Conservation (phyloP, 108 stramenopile genomes). For the Skeletonema tropicum region DNA sequence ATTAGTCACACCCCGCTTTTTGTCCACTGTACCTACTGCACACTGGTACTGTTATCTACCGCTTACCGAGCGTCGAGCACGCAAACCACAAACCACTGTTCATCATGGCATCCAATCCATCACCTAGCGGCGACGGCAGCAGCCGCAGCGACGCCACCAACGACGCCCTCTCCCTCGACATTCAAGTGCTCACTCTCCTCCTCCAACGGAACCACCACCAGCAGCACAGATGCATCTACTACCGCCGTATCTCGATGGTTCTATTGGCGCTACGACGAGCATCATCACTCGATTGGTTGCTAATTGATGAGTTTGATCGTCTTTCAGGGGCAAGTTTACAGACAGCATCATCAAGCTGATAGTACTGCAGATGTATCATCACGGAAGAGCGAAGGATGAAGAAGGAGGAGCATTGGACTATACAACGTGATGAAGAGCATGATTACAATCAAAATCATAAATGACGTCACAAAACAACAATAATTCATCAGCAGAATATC, state of each 20-base stretch:
- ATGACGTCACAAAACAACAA: not conserved
- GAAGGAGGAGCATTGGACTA: conserved; percentile 40
- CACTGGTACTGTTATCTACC: too few relatives aligned
- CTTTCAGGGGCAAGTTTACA: not conserved
- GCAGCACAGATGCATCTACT: conserved; percentile 75
- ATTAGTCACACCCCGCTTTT: not conserved
- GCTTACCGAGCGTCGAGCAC: not conserved
- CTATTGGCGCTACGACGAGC: conserved; percentile 24
- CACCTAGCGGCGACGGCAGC: not conserved
- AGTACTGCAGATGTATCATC: not conserved
- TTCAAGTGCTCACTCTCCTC: conserved; percentile 58
- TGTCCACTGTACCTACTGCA: not conserved
- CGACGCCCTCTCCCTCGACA: conserved; percentile 60
- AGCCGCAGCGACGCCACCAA: not conserved
- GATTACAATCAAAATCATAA: conserved; percentile 6
- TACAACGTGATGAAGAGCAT: conserved; percentile 10
- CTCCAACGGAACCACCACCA: conserved; percentile 62
- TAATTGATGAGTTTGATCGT: conserved; percentile 3
- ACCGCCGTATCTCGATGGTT: conserved; percentile 65
- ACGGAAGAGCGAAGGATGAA: conserved; percentile 1
- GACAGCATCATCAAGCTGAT: not conserved
- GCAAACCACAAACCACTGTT: not conserved
- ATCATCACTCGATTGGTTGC: conserved; percentile 15
- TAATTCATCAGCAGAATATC: conserved; percentile 1
- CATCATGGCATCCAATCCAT: conserved; percentile 1